A percentile compares a stretch with the other conserved stretches of the same genome.
These are phyloP conservation scores for Candida nonsorbophila DNA, from an alignment of 805 yeast species.

Conservation along the genomic window DNA sequence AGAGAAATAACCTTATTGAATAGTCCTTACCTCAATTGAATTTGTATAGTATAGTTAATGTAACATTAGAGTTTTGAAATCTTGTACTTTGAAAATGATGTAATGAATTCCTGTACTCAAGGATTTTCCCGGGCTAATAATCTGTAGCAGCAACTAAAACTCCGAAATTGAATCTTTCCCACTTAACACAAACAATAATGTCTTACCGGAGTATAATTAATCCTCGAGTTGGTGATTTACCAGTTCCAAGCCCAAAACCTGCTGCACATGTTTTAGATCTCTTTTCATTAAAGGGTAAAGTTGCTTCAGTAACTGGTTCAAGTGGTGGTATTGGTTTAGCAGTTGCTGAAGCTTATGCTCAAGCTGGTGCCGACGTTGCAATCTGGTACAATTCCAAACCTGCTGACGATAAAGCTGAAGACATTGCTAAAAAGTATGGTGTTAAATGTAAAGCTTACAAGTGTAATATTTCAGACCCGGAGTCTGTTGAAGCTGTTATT, in stretches of 20 bases:
- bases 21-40: conserved; percentile 52
- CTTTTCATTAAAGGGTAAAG: conserved; percentile 76
- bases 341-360: conserved; percentile 77
- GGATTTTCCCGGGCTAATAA: too few relatives aligned
- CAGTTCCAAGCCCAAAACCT: conserved; percentile 49
- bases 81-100: neutral
- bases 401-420: conserved; percentile 58
- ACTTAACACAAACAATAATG: too few relatives aligned
- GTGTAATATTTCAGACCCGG: conserved; percentile 49
- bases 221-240: conserved; percentile 37
- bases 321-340: conserved; percentile 80
- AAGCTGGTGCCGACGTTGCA: conserved; percentile 78
- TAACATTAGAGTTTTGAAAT: neutral
- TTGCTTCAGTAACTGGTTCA: conserved; percentile 82
- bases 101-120: too few relatives aligned
- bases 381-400: conserved; percentile 46
- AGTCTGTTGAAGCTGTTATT: conserved; percentile 45
- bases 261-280: conserved; percentile 55
- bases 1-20: conserved; percentile 78
- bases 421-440: conserved; percentile 51
- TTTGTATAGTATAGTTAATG: too few relatives aligned
- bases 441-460: conserved; percentile 61
- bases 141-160: too few relatives aligned
- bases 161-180: too few relatives aligned
- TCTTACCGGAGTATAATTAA: conserved; percentile 16